Evolutionary conservation across 1,139 yeast species (phyloP), one percentile per base, ranked within the genome.

Genomic region (Pneumocystis murina): DNA sequence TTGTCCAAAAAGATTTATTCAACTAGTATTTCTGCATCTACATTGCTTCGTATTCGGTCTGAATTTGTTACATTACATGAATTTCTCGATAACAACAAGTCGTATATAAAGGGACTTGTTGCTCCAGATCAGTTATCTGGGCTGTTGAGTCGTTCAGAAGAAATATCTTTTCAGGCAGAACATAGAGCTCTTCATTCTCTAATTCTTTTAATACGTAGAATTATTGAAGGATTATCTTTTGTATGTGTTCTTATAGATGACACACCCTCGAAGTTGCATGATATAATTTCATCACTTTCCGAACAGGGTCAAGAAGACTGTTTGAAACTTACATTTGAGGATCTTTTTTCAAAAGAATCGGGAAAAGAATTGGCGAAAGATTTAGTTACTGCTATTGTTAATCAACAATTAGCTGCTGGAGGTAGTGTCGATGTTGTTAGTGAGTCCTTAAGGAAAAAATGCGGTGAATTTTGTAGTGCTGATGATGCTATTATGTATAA

Each of bases 401-500:
- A 91, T 74, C 85, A 87, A 71, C 88, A 86, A 68, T 90, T 94
- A 67, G 80, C 88, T 60, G 84, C 87, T 69, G 98, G 98, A n/a
- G 94, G 90, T 1, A 86, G 95, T 0, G 92, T 94, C 62, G 98
- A 92, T 72, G 79, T 86, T 63, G 89, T 92, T 64, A 95, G 97
- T 0, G 83, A 85, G 40, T 85, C 94, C 1, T 78, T 94, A 63
- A 96, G 92, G 74, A 94, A 88, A 63, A 84, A 95, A 68, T 94
- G 98, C 77, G 96, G 96, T 1, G 85, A 96, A 1, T 94, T 90
- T 74, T 94, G 97, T 71, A 89, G 97, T 0, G 84, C 95, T 12
- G 89, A 87, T 70, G 98, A 94, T 75, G 97, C 92, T 39, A 80
- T 90, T 66, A 87, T 94, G 33, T 94, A 91, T 78, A 87, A 92